Evolutionary conservation across 768 basidiomycete genomes (phyloP), one percentile per base, ranked within the genome.

Genomic region (Leucocoprinus leucothites): DNA sequence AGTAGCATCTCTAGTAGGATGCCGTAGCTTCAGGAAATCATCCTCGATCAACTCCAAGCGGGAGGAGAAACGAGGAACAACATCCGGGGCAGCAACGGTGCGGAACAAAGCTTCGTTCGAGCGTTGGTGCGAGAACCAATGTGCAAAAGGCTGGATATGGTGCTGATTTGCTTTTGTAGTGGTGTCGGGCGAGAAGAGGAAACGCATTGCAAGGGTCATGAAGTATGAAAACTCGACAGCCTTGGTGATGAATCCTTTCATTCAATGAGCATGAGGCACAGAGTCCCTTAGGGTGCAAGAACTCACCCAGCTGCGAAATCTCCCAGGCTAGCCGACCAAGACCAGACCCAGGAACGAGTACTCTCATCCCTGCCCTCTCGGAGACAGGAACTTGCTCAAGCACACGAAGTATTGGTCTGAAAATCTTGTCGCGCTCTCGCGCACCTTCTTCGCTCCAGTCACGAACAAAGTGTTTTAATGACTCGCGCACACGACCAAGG

Each of bases 91-190:
- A 0, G 63, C 57, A 48, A 87, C 70, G 3, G 64, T 28, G 16
- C 85, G 81, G 63, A 87, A 83, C 2, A 84, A 64, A 9, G 75
- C 65, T 13, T 72, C 71, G 13, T 71, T 72, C 22, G 71, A 71
- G 11, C 79, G 74, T 60, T 87, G 84, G 63, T 89, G 86, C 16
- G 86, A 87, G 67, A 85, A 87, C 80, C 83, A 85, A 60, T 86
- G 80, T 0, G 82, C 73, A 61, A 81, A 87, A 0, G 87, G 87
- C 41, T 79, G 76, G 5, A 88, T 53, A 8, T 61, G 65, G 64
- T 87, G 84, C 62, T 85, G 73, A 47, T 81, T 64, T 1, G 64
- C 45, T 6, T 52, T 35, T 1, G 69, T 65, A 0, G 84, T 82
- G 4, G 71, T 66, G 4, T 71, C 67, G 3, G 76, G 71, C 1